These are phyloP conservation scores for Scheffersomyces amazonensis DNA, from an alignment of 805 yeast genomes.

Conservation along the genomic window DNA sequence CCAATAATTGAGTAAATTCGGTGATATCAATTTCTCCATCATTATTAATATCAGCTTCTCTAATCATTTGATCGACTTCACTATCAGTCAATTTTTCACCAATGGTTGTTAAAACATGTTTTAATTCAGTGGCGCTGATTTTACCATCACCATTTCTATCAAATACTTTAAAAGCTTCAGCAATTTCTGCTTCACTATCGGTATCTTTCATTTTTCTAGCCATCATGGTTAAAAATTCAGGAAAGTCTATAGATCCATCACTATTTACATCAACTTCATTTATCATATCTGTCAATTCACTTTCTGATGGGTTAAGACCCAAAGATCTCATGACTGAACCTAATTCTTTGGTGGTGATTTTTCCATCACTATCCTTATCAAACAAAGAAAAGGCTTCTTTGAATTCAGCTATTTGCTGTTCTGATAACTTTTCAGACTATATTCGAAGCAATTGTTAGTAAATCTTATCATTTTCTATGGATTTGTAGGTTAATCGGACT, in stretches of 20 bases:
- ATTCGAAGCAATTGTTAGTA: neutral
- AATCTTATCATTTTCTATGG: no score
- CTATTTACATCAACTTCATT: conserved; percentile 96
- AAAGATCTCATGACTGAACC: conserved; percentile 99
- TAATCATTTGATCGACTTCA: conserved; percentile 95
- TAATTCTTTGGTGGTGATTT: conserved; percentile 90
- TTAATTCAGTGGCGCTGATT: conserved; percentile 93
- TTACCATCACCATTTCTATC: conserved; percentile 96
- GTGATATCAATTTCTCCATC: conserved; percentile 97
- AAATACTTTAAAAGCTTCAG: conserved; percentile 97
- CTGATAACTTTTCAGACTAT: conserved; percentile 85
- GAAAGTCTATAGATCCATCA: conserved; percentile 65
- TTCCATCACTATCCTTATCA: conserved; percentile 96
- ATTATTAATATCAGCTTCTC: conserved; percentile 92
- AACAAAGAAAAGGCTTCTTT: conserved; percentile 97
- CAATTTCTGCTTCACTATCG: conserved; percentile 94
- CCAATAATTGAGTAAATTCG: conserved; percentile 89
- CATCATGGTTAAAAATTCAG: conserved; percentile 46
- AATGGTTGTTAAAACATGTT: conserved; percentile 94
- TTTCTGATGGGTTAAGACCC: conserved; percentile 95
- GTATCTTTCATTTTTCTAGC: conserved; percentile 84
- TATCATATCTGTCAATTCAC: conserved; percentile 94
- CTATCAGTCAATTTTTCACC: conserved; percentile 96
- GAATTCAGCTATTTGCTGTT: conserved; percentile 95
- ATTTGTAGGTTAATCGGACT: no score